Conservation (phyloP, 2,329 filamentous ascomycete species). For the Endocalyx cinctus region DNA sequence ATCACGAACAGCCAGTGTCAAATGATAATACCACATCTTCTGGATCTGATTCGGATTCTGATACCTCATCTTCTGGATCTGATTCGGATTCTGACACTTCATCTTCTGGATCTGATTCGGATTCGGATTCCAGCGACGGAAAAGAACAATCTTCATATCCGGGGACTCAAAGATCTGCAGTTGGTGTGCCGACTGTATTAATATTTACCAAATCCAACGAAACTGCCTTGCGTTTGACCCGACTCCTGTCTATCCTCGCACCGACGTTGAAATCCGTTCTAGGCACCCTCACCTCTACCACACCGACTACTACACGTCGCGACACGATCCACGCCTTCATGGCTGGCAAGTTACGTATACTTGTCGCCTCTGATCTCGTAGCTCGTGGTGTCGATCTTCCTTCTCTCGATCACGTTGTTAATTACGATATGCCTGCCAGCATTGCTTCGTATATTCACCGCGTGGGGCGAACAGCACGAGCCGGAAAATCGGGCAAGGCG, state of each 20-base stretch:
- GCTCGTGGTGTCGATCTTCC: conserved; percentile 84
- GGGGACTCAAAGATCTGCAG: conserved; percentile 2
- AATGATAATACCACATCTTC: too few species aligned
- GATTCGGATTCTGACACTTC: conserved; percentile 31
- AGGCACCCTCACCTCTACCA: conserved; percentile 72
- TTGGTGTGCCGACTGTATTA: conserved; percentile 47
- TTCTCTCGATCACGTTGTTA: conserved; percentile 77
- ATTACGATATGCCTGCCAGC: conserved; percentile 85
- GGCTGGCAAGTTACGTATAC: conserved; percentile 59
- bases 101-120: conserved; percentile 29
- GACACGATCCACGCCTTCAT: conserved; percentile 65
- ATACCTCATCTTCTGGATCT: conserved; percentile 30
- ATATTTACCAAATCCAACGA: conserved; percentile 93
- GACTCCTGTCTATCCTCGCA: conserved; percentile 66
- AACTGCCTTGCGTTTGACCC: conserved; percentile 77
- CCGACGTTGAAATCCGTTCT: conserved; percentile 53
- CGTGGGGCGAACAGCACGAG: conserved; percentile 84
- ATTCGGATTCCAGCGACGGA: conserved; percentile 22
- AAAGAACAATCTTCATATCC: too few species aligned
- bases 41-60: conserved; percentile 21
- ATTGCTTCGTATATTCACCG: conserved; percentile 84
- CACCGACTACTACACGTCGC: conserved; percentile 65
- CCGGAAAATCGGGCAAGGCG: conserved; percentile 68
- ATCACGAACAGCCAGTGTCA: conserved; percentile 3
- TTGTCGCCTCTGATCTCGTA: conserved; percentile 90